Evolutionary conservation across 1,284 basidiomycete species (phyloP).

Genomic region (Ceratobasidium papillatum): DNA sequence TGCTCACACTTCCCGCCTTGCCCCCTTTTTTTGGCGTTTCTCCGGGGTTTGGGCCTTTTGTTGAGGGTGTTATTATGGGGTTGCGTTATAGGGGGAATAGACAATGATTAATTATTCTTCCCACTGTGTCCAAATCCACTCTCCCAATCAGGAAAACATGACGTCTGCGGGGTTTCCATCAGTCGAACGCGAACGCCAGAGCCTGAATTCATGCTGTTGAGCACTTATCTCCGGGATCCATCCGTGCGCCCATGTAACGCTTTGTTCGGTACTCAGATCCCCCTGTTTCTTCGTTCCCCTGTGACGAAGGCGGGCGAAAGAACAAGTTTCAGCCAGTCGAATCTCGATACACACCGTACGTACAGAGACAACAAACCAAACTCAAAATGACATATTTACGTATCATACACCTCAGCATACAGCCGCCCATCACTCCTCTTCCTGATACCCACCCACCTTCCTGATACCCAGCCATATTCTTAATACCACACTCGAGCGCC

Average conservation of each 20-base stretch:
- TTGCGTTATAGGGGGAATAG: neutral
- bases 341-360: neutral
- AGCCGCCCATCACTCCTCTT: neutral
- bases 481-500: neutral
- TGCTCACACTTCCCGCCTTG: conserved; percentile 24
- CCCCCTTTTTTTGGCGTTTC: neutral
- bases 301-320: too few species aligned
- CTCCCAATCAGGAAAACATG: conserved; percentile 2
- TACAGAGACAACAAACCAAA: neutral
- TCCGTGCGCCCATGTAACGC: neutral
- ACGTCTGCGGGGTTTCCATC: conserved; percentile 13
- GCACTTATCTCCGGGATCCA: neutral
- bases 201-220: neutral
- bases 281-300: neutral
- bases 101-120: neutral
- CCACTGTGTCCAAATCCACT: neutral
- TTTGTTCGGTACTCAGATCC: neutral
- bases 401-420: neutral
- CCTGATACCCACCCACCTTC: neutral
- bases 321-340: too few species aligned
- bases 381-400: neutral
- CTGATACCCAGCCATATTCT: neutral
- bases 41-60: neutral
- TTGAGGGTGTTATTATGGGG: neutral
- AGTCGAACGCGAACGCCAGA: neutral